phyloP scores from a whole-genome alignment of 2,329 filamentous ascomycete genomes.

The Calonectria hongkongensis region DNA sequence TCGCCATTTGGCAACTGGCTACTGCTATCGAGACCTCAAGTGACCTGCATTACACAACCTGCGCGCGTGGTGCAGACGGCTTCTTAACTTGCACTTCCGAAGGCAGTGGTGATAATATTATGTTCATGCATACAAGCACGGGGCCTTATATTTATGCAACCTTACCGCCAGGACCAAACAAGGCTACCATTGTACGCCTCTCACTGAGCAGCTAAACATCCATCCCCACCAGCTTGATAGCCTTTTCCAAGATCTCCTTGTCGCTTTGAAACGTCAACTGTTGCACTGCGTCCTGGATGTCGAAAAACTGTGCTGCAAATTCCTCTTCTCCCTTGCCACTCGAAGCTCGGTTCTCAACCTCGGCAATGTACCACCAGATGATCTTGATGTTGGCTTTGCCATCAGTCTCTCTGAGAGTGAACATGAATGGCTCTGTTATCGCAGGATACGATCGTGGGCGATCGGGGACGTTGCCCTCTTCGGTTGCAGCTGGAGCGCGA shows the following conservation, averaged over 20 bases:
- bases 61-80: not conserved
- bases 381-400: not conserved
- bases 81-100: not conserved
- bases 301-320: not conserved
- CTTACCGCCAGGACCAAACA: not conserved
- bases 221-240: not conserved
- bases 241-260: not conserved
- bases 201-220: not conserved
- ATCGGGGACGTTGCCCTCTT: too few relatives aligned
- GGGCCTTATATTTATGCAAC: not conserved
- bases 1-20: not conserved
- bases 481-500: too few relatives aligned
- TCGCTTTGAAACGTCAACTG: not conserved
- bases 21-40: not conserved
- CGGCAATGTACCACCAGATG: not conserved
- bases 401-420: not conserved
- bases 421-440: not conserved
- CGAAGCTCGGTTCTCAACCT: not conserved
- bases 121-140: not conserved
- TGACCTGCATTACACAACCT: not conserved
- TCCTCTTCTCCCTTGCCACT: not conserved
- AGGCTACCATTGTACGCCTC: not conserved
- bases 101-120: not conserved
- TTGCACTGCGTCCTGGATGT: not conserved
- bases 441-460: not conserved